A percentile compares a stretch with the other conserved stretches of the same genome.
These are phyloP conservation scores for Aspergillus thermomutatus DNA, from an alignment of 2,329 filamentous ascomycete genomes.

Conservation along the genomic window DNA sequence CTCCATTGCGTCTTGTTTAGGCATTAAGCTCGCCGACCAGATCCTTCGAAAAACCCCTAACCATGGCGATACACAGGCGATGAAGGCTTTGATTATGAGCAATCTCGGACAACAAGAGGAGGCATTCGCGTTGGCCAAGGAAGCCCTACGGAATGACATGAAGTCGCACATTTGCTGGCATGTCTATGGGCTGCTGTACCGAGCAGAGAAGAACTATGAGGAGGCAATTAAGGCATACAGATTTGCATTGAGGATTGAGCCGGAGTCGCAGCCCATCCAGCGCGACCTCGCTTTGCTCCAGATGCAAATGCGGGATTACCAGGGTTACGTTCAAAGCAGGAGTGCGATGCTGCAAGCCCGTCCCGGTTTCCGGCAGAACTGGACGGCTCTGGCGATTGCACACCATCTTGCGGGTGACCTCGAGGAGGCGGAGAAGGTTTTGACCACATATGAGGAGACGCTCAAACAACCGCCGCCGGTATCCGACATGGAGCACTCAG, in stretches of 20 bases:
- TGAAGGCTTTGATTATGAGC: conserved; percentile 98
- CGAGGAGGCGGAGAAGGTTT: conserved; percentile 79
- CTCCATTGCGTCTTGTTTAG: conserved; percentile 41
- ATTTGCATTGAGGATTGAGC: conserved; percentile 86
- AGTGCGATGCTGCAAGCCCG: conserved; percentile 81
- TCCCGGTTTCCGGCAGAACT: conserved; percentile 81
- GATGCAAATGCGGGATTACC: conserved; percentile 93
- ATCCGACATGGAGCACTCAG: conserved; percentile 85
- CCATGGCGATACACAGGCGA: conserved; percentile 97
- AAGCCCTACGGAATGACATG: conserved; percentile 93
- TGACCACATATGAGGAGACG: conserved; percentile 91
- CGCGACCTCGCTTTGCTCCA: conserved; percentile 90
- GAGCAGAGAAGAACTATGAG: conserved; percentile 94
- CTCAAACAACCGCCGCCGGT: conserved; percentile 75
- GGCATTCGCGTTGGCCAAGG: conserved; percentile 88
- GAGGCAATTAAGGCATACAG: conserved; percentile 99
- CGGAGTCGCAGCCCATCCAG: conserved; percentile 91
- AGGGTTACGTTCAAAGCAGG: conserved; percentile 87
- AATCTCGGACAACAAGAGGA: conserved; percentile 88
- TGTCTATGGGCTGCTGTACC: conserved; percentile 92
- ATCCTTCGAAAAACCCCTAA: conserved; percentile 92
- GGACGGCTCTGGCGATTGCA: conserved; percentile 94
- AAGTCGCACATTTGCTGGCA: conserved; percentile 99
- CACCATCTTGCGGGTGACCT: conserved; percentile 87
- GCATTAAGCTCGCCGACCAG: conserved; percentile 92